Evolutionary conservation across 2,329 filamentous ascomycete species (phyloP), one percentile per base, ranked within the genome.

Genomic region (Pestalotiopsis sp.): DNA sequence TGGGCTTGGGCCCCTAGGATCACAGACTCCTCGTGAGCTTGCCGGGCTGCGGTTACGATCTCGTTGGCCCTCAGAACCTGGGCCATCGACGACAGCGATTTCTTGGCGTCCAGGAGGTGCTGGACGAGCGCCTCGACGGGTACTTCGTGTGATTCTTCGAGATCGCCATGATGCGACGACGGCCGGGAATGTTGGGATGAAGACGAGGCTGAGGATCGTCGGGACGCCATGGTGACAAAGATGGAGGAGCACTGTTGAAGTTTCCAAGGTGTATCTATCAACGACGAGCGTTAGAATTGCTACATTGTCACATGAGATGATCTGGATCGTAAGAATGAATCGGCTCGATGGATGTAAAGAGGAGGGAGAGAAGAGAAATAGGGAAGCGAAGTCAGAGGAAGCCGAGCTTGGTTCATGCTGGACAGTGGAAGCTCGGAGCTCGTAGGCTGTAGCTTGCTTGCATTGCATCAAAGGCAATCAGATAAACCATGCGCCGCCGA

Each of bases 61-160:
- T 97, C 92, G 77, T 96, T 95, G 72, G 94, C 95, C 69, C 93
- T 92, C 78, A 93, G 91, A 65, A 98, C 93, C 70, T 93, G 90
- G 57, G 86, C 89, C 78, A 97, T 94, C 12, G 94, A 94, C 17
- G 92, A 93, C 4, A 98, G 87, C 1, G 95, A 95, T 59, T 93
- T 90, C 79, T 98, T 98, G 9, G 95, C 93, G 38, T 92, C 91
- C 56, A 98, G 89, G 45, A 98, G 91, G 81, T 97, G 91, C 66
- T 90, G 88, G 68, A 98, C 93, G 58, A 98, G 89, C 27, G 89
- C 90, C 74, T 97, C 93, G 76, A 97, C 88, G 27, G 87, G 80
- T 4, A 85, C 78, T 36, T 80, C 74, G 57, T 76, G 75, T 58
- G 80, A 79, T 39, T 82, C 81, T 38, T 80, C 76, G 63, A 79